Evolutionary conservation across 208 protist species (phyloP), one percentile per base, ranked within the genome.

Genomic region (Leishmania major): DNA sequence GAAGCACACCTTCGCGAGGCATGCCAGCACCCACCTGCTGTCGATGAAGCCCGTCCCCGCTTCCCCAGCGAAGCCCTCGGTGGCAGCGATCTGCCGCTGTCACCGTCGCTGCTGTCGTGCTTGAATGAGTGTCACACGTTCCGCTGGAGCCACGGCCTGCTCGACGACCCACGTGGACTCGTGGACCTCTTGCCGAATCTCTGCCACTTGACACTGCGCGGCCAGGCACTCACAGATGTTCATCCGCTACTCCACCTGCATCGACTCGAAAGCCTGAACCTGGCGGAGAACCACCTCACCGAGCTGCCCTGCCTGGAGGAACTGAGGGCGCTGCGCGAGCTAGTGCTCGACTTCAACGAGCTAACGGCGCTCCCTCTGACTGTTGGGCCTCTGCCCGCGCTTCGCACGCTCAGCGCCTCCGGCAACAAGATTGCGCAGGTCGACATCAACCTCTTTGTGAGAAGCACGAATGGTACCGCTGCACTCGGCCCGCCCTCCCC

Each of bases 341-440:
- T 98, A 19, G 85, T 95, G 47, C 53, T 97, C 4, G 93, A 90
- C 79, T 91, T 91, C 84, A 99, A 99, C 83, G 51, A 59, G 17
- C 82, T 99, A 55, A 87, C 79, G 28, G 35, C 59, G 13, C 78
- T 94, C 31, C 74, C 88, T 1, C 45, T 40, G 0, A 82, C 91
- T 4, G 79, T 96, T 59, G 88, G 89, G 8, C 75, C 94, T 4
- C 82, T 95, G 35, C 71, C 59, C 11, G 51, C 83, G 28, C 85
- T 98, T 35, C 78, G 84, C n/a, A 85, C 90, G 78, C 94, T 99
- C n/a, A 96, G 90, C 60, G 87, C 97, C 15, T 91, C 94, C 43
- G 90, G 96, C 59, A 99, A 99, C 87, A 76, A 83, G 10, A 90
- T 99, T 37, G 79, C 74, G 1, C 79, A 82, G 3, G 83, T 98